Evolutionary conservation across 768 basidiomycete species (phyloP).

Genomic region (Leccinum rimulosum): DNA sequence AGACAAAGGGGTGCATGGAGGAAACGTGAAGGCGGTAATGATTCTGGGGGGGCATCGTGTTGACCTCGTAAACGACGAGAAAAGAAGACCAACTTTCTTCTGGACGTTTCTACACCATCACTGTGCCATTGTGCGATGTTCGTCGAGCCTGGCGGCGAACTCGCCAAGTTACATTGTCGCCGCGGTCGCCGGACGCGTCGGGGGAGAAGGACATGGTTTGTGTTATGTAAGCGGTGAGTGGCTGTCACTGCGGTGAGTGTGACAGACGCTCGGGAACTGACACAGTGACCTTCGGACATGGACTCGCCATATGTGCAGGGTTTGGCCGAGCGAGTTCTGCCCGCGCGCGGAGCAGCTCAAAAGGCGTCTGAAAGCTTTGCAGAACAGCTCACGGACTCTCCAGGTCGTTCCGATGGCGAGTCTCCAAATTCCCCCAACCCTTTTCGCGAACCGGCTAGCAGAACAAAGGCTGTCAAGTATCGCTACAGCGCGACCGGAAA

Average conservation of each 20-base stretch:
- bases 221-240: conserved; percentile 18
- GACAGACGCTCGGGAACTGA: conserved; percentile 4
- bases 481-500: conserved; percentile 33
- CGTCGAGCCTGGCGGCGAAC: neutral
- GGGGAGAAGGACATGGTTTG: neutral
- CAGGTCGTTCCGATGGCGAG: conserved; percentile 25
- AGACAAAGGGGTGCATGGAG: conserved; percentile 16
- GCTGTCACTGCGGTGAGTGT: neutral
- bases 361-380: conserved; percentile 33
- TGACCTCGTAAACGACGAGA: conserved; percentile 5
- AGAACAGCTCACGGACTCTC: conserved; percentile 31
- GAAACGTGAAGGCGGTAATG: conserved; percentile 28
- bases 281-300: conserved; percentile 11
- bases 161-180: conserved; percentile 1
- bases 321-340: conserved; percentile 16
- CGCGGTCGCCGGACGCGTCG: conserved; percentile 2
- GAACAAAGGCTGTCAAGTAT: conserved; percentile 30
- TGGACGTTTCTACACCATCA: neutral
- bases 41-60: conserved; percentile 4
- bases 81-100: neutral
- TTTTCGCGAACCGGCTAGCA: conserved; percentile 25
- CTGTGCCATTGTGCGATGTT: neutral
- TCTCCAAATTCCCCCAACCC: conserved; percentile 16
- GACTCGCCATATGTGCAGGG: conserved; percentile 5
- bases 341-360: conserved; percentile 35